Evolutionary conservation across 2,329 filamentous ascomycete genomes (phyloP).

Genomic region (Ophiostoma triangulosporum): DNA sequence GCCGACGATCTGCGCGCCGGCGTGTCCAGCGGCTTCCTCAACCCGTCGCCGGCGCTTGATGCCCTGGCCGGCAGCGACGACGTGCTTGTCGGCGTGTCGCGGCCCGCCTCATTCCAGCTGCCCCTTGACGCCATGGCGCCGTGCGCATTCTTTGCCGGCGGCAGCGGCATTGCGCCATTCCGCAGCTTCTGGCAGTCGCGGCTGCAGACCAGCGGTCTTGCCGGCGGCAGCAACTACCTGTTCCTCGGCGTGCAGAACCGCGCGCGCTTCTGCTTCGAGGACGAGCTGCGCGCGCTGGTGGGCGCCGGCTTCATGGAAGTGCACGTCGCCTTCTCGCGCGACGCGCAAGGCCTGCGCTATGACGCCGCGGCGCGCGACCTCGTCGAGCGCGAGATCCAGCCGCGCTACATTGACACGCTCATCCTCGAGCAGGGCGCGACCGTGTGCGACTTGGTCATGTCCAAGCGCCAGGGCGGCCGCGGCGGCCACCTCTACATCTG

Average conservation of each 20-base stretch:
- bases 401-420: constrained; percentile 38
- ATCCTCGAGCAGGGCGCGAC: constrained; percentile 37
- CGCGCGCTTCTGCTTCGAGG: constrained; percentile 37
- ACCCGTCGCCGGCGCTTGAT: constrained; percentile 26
- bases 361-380: constrained; percentile 28
- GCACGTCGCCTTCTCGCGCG: constrained; percentile 38
- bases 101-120: constrained; percentile 37
- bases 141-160: constrained; percentile 39
- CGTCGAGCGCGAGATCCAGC: constrained; percentile 33
- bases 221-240: constrained; percentile 32
- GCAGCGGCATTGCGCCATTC: constrained; percentile 40
- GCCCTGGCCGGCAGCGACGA: constrained; percentile 1
- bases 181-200: constrained; percentile 40
- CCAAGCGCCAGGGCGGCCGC: constrained; percentile 38
- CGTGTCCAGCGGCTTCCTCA: constrained; percentile 41
- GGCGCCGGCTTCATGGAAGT: constrained; percentile 36
- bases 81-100: constrained; percentile 36
- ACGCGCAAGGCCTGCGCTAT: constrained; percentile 32
- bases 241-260: constrained; percentile 39
- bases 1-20: constrained; percentile 24
- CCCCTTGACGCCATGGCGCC: constrained; percentile 35
- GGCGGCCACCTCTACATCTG: constrained; percentile 36
- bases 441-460: constrained; percentile 42
- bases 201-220: constrained; percentile 17
- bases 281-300: constrained; percentile 32